Base-by-base conservation (phyloP, 2,329 filamentous ascomycete species). In the Calonectria pauciramosa region DNA sequence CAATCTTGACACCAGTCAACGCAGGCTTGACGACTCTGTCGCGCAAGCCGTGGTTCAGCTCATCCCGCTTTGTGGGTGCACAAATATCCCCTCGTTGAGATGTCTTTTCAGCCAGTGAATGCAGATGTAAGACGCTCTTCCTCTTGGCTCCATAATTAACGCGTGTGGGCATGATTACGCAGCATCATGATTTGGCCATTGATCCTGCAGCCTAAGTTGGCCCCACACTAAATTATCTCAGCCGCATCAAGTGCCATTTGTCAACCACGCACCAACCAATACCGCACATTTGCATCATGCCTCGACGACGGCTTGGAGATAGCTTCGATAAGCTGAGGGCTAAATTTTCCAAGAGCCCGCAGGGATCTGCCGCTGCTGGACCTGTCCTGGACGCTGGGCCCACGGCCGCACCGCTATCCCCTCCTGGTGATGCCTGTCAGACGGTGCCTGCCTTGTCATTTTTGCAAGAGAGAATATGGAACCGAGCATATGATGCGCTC, bases 401-500 rank as follows among this genome's bases (percentile, higher is more conserved):
- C 20, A 9, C 20, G 41, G 7, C 41, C 6, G 9, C 41, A n/a
- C 41, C 20, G 1, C 18, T 20, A n/a, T 10, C 41, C 20, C 20
- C 20, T n/a, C 41, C 41, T 0, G 1, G 9, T 7, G 20, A 47
- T 8, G 6, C 41, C 41, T 4, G 9, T n/a, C 41, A n/a, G 18
- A 47, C 41, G 16, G 16, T 18, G 20, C 41, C 18, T 47, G 14
- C 18, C 0, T 47, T 47, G 20, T 47, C 41, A n/a, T n/a, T 11
- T n/a, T n/a, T 47, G 20, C 41, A 47, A 11, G 41, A 47, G 10
- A 47, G 18, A 4, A 10, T 47, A 9, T 81, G 78, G 79, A 77
- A 80, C 51, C 8, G 66, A n/a, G 78, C 78, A 8, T 82, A 80
- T 44, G 72, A 78, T 26, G 67, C 68, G 18, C 70, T 80, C 11